Conservation (phyloP, 805 yeast genomes). For the Ogataea allantospora region DNA sequence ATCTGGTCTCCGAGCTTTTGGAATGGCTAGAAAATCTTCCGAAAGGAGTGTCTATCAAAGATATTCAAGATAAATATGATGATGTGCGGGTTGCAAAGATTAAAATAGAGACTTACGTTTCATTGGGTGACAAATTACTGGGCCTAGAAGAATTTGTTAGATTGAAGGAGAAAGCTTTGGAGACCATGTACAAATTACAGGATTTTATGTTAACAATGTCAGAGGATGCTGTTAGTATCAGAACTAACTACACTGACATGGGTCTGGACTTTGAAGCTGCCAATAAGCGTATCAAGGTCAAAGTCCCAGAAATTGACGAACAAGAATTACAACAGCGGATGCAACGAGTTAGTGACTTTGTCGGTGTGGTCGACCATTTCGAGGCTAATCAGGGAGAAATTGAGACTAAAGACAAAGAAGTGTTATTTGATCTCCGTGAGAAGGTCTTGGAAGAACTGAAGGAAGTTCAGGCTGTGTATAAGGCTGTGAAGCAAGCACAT, state of each 20-base stretch:
- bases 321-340: conserved; percentile 29
- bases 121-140: conserved; percentile 46
- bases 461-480: conserved; percentile 16
- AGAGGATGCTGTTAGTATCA: conserved; percentile 42
- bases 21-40: conserved; percentile 82
- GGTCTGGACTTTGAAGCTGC: conserved; percentile 54
- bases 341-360: conserved; percentile 26
- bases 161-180: conserved; percentile 43
- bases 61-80: conserved; percentile 37
- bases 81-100: conserved; percentile 28
- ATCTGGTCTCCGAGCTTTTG: conserved; percentile 45
- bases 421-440: conserved; percentile 27
- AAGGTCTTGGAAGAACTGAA: conserved; percentile 18
- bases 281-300: conserved; percentile 41
- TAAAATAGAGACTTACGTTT: conserved; percentile 38
- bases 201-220: conserved; percentile 44
- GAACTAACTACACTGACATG: conserved; percentile 41
- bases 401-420: conserved; percentile 20
- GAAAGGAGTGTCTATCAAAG: conserved; percentile 44
- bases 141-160: conserved; percentile 43
- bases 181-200: conserved; percentile 42
- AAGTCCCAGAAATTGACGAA: conserved; percentile 28
- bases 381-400: conserved; percentile 23
- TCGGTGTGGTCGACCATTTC: conserved; percentile 31
- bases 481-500: conserved; percentile 27